Percentiles rank a stretch among this genome's conserved stretches.
Conservation (phyloP, 2,329 filamentous ascomycete species). For the Diaporthe vaccinii region DNA sequence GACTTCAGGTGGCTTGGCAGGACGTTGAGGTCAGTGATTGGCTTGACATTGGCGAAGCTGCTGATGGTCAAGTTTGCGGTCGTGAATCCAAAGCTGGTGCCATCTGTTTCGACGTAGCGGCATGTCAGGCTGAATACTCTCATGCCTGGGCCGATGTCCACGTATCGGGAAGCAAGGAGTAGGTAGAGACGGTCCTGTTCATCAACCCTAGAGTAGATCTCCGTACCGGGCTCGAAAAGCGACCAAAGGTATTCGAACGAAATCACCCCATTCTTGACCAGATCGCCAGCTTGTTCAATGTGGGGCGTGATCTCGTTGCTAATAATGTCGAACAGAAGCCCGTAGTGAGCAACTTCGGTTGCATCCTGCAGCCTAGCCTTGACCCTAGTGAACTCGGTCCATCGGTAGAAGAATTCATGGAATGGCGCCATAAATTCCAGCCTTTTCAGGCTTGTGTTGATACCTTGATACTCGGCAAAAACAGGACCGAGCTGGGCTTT, state of each 20-base stretch:
- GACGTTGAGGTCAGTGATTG: slow-evolving; percentile 46
- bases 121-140: not conserved
- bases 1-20: slow-evolving; percentile 47
- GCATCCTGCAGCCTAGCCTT: not conserved
- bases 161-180: not conserved
- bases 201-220: not conserved
- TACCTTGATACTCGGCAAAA: not conserved
- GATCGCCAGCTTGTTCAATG: not conserved
- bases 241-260: slow-evolving; percentile 10
- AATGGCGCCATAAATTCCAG: not conserved
- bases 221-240: not conserved
- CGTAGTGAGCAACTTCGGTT: not conserved
- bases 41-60: slow-evolving; percentile 46
- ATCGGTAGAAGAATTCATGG: slow-evolving; percentile 22
- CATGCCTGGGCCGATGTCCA: not conserved
- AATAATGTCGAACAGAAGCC: not conserved
- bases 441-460: not conserved
- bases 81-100: slow-evolving; percentile 49
- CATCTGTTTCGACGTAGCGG: slow-evolving; percentile 51
- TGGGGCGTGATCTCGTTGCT: slow-evolving; percentile 6
- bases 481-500: not conserved
- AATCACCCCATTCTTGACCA: slow-evolving; percentile 19
- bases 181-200: not conserved
- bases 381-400: not conserved
- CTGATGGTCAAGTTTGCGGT: slow-evolving; percentile 44